A percentile compares a stretch with the other conserved stretches of the same genome.
Evolutionary conservation across 2,329 filamentous ascomycete species (phyloP).

Genomic region (Phaeophleospora eucalypticola): DNA sequence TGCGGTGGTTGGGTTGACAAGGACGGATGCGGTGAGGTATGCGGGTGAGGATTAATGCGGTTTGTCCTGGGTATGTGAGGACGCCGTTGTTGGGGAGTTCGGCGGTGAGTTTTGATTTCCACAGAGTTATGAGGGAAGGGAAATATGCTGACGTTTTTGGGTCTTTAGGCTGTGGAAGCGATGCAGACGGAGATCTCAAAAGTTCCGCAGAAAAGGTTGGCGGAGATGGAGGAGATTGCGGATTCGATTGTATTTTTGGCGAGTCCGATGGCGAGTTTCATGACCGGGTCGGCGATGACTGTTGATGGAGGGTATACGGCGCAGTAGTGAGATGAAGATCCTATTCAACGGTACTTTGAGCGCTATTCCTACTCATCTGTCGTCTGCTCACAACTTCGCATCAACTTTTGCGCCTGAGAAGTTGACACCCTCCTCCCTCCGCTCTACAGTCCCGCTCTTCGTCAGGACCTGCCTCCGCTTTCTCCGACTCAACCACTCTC

Average conservation of each 20-base stretch:
- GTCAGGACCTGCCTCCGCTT: slow-evolving; percentile 18
- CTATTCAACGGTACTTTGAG: too few relatives aligned
- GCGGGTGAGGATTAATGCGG: slow-evolving; percentile 57
- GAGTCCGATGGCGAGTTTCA: slow-evolving; percentile 28
- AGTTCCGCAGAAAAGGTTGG: slow-evolving; percentile 54
- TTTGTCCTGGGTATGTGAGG: slow-evolving; percentile 48
- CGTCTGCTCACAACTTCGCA: not conserved
- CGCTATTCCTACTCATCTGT: too few relatives aligned
- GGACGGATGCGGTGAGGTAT: slow-evolving; percentile 52
- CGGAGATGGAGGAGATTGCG: slow-evolving; percentile 54
- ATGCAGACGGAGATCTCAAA: slow-evolving; percentile 40
- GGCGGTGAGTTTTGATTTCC: slow-evolving; percentile 1
- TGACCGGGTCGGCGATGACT: slow-evolving; percentile 15
- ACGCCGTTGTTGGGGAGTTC: slow-evolving; percentile 11
- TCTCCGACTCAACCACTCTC: slow-evolving; percentile 15
- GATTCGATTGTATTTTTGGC: slow-evolving; percentile 47
- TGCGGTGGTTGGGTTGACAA: slow-evolving; percentile 52
- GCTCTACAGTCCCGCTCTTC: slow-evolving; percentile 13
- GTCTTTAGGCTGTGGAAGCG: slow-evolving; percentile 3
- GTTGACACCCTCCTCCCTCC: not conserved
- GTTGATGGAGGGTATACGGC: slow-evolving; percentile 22
- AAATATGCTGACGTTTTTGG: not conserved
- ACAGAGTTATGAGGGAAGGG: not conserved
- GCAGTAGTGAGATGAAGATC: slow-evolving; percentile 4
- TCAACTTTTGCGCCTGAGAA: not conserved